Percentiles rank a stretch among this genome's conserved stretches.
Conservation (phyloP, 352 stramenopile genomes). For the Peronospora destructor region DNA sequence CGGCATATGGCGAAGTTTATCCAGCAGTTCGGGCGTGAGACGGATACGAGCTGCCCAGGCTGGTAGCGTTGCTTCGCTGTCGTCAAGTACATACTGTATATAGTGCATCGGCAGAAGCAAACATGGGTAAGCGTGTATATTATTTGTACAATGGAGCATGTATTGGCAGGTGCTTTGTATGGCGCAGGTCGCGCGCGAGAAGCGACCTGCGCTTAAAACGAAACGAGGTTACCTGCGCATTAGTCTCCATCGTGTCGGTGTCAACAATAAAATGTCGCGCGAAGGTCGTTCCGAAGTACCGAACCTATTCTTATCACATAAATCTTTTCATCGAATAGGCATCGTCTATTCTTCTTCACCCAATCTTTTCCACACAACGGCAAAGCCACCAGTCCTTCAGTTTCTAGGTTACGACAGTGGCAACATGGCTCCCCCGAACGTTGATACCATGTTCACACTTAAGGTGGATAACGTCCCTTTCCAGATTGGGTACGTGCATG, state of each 20-base stretch:
- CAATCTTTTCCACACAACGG: slow-evolving; percentile 1
- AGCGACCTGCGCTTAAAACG: not conserved
- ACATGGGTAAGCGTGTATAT: slow-evolving; percentile 2
- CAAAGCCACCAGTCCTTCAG: not conserved
- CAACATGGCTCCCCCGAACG: slow-evolving; percentile 62
- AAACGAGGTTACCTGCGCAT: not conserved
- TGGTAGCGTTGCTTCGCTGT: slow-evolving; percentile 30
- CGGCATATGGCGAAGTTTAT: slow-evolving; percentile 40
- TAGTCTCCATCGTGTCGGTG: not conserved
- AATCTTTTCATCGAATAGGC: no score
- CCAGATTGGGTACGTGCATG: slow-evolving; percentile 46
- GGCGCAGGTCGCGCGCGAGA: slow-evolving; percentile 1
- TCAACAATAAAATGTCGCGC: no score
- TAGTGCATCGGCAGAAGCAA: not conserved
- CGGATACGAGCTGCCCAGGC: slow-evolving; percentile 66
- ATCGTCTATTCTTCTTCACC: not conserved
- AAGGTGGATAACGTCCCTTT: slow-evolving; percentile 88
- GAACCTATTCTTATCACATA: not conserved
- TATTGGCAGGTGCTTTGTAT: no score
- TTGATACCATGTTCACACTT: slow-evolving; percentile 80
- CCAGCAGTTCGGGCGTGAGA: slow-evolving; percentile 67
- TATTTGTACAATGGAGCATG: no score
- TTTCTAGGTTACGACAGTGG: not conserved
- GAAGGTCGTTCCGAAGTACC: no score
- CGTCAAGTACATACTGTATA: slow-evolving; percentile 63